phyloP scores from a whole-genome alignment of 805 yeast genomes.

The Wickerhamomyces sydowiorum region DNA sequence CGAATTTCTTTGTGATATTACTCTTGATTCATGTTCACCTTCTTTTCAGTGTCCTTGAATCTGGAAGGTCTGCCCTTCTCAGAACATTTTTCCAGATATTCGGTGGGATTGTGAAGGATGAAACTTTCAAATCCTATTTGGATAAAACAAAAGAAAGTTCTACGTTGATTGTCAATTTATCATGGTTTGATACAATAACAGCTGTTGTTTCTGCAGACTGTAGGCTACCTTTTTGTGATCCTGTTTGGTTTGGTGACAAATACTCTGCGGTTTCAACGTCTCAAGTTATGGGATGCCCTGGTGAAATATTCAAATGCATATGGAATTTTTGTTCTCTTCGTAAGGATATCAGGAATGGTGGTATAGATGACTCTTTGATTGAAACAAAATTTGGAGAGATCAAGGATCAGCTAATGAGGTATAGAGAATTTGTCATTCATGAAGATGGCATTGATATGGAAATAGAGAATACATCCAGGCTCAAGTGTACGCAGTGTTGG shows the following conservation, averaged over 20 bases:
- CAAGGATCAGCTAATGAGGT: conserved; percentile 31
- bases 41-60: conserved; percentile 46
- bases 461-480: conserved; percentile 19
- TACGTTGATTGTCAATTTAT: conserved; percentile 41
- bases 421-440: conserved; percentile 40
- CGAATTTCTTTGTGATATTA: conserved; percentile 42
- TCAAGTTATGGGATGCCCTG: conserved; percentile 56
- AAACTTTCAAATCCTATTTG: conserved; percentile 35
- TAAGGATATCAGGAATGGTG: conserved; percentile 25
- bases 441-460: conserved; percentile 26
- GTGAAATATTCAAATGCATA: conserved; percentile 45
- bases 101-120: conserved; percentile 43
- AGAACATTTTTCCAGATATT: conserved; percentile 44
- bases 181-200: conserved; percentile 56
- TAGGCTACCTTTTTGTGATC: conserved; percentile 46
- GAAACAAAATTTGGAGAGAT: conserved; percentile 26
- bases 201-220: conserved; percentile 54
- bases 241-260: conserved; percentile 46
- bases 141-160: conserved; percentile 44
- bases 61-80: conserved; percentile 47
- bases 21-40: conserved; percentile 49
- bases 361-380: conserved; percentile 15
- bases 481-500: conserved; percentile 57
- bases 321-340: conserved; percentile 41
- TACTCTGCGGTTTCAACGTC: conserved; percentile 40